These are phyloP conservation scores for Gossypium australe DNA, from an alignment of 345 rosid genomes.

Conservation along the genomic window DNA sequence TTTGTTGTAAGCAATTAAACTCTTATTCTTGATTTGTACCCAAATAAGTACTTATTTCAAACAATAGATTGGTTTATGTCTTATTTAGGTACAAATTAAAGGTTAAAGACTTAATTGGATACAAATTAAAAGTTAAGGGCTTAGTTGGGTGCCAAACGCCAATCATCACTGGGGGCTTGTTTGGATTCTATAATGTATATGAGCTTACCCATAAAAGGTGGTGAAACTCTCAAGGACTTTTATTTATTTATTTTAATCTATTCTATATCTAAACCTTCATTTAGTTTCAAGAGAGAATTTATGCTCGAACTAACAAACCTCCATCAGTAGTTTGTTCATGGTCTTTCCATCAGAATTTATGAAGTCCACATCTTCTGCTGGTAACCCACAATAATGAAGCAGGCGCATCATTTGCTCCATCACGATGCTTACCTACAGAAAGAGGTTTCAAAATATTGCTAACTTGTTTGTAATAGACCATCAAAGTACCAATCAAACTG, in stretches of 20 bases:
- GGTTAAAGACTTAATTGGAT: not conserved
- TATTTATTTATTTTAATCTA: not conserved
- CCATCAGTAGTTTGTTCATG: slow-evolving; percentile 78
- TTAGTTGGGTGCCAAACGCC: no score
- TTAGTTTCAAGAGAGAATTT: not conserved
- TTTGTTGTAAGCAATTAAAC: not conserved
- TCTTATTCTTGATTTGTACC: not conserved
- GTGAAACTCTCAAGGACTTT: not conserved
- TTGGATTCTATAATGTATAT: not conserved
- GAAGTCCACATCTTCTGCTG: slow-evolving; percentile 87
- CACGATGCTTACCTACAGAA: slow-evolving; percentile 75
- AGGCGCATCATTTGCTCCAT: slow-evolving; percentile 97
- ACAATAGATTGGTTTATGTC: not conserved
- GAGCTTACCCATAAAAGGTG: not conserved
- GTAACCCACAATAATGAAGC: slow-evolving; percentile 88
- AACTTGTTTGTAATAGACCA: not conserved
- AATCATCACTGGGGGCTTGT: not conserved
- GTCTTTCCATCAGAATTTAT: slow-evolving; percentile 91
- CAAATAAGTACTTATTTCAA: not conserved
- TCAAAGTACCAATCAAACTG: not conserved
- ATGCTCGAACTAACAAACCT: slow-evolving; percentile 47
- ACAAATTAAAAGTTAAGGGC: no score
- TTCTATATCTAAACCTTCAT: not conserved
- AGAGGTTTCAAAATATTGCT: not conserved
- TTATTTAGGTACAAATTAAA: not conserved